Evolutionary conservation across 2,329 filamentous ascomycete species (phyloP), one percentile per base, ranked within the genome.

Genomic region (Epichloe amarillans): DNA sequence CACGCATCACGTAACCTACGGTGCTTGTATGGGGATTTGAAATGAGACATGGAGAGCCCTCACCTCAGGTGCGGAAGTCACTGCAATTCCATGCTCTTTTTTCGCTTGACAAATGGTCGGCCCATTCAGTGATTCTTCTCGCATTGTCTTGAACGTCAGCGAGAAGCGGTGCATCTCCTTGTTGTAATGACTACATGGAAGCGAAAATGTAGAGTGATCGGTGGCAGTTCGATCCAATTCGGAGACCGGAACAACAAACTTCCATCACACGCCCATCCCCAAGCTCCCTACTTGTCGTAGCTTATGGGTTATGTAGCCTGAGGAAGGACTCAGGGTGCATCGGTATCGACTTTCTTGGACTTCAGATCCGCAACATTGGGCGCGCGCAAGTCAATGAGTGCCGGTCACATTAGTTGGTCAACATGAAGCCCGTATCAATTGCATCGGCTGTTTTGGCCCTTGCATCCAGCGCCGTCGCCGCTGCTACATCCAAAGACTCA

Each of bases 381-480:
- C 56, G 54, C 55, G 56, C 58, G 57, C 61, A 43, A 59, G 56
- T 66, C 64, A 55, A 68, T 68, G 66, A 65, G 62, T 55, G 57
- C 50, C 53, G 53, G 49, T 52, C 54, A 45, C 54, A 53, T 50
- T 52, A 56, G 53, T 57, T 60, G 53, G 58, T 55, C 62, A 65
- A 56, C 47, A 71, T 71, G 69, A 70, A 70, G 67, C 63, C 63
- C 56, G 61, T 63, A 54, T 63, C 75, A 58, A 66, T 78, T 64
- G 72, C 76, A 62, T 74, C 79, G 62, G 77, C 76, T 58, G 71
- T 81, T 61, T 68, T 77, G 57, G 80, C 80, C 63, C 72, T 82
- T 63, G 66, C 80, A 59, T 74, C 72, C 47, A 64, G 71, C 47
- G 64, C 67, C 53, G 64, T 76, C 54, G 67, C 69, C 53, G 60